Evolutionary conservation across 1,139 yeast genomes (phyloP).

Genomic region (Eremothecium coryli): DNA sequence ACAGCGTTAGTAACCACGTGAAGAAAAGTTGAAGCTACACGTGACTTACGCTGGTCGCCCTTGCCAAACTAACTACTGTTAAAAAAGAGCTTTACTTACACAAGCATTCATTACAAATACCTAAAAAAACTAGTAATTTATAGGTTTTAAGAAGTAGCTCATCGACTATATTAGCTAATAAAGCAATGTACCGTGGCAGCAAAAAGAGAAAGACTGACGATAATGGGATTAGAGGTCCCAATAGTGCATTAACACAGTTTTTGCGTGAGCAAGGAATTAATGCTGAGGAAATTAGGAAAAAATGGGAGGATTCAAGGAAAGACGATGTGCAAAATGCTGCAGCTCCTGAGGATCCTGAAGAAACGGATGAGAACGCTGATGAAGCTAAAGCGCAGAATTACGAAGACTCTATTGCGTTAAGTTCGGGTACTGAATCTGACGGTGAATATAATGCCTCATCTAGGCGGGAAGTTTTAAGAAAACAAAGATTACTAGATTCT

Average conservation of each 20-base stretch:
- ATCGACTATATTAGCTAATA: too few relatives aligned
- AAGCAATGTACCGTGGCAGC: conserved; percentile 24
- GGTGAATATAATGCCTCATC: conserved; percentile 10
- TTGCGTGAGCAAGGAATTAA: conserved; percentile 76
- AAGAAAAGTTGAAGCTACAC: too few relatives aligned
- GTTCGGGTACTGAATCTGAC: conserved; percentile 14
- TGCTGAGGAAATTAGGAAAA: conserved; percentile 64
- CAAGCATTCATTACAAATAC: too few relatives aligned
- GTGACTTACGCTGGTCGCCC: too few relatives aligned
- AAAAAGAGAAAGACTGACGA: conserved; percentile 25
- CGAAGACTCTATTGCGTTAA: conserved; percentile 1
- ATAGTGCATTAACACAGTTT: conserved; percentile 70
- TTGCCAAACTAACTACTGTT: too few relatives aligned
- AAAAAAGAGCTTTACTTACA: too few relatives aligned
- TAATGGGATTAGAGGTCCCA: conserved; percentile 60
- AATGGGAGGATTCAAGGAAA: conserved; percentile 38
- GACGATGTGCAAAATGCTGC: conserved; percentile 4
- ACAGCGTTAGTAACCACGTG: too few relatives aligned
- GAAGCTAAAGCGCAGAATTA: conserved; percentile 3
- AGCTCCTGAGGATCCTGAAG: conserved; percentile 7
- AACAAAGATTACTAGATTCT: conserved; percentile 16
- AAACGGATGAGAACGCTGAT: conserved; percentile 7
- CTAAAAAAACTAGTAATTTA: too few relatives aligned
- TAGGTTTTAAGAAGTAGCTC: too few relatives aligned
- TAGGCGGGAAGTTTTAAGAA: conserved; percentile 6